Evolutionary conservation across 495 filamentous ascomycete genomes (phyloP).

Genomic region (Xylaria longipes): DNA sequence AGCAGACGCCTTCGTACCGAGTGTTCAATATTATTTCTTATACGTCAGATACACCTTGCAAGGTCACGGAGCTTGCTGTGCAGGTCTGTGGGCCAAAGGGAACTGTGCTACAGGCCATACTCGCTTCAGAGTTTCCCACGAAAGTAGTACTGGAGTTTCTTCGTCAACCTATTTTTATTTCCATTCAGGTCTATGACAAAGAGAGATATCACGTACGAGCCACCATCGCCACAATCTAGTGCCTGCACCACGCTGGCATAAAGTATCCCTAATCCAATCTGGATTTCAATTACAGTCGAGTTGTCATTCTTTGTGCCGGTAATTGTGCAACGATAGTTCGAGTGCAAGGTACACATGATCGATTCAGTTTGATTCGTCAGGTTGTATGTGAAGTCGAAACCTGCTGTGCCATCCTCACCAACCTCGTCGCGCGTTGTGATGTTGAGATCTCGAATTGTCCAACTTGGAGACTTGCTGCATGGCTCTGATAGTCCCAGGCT

Average conservation of each 20-base stretch:
- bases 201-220: constrained; percentile 1
- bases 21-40: too few species aligned
- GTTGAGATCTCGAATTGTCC: constrained; percentile 30
- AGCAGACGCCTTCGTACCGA: too few species aligned
- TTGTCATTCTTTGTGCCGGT: constrained; percentile 30
- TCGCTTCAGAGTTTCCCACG: constrained; percentile 11
- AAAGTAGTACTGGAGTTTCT: constrained; percentile 5
- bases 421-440: constrained; percentile 31
- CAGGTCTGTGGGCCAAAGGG: constrained; percentile 5
- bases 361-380: constrained; percentile 28
- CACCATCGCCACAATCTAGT: constrained; percentile 12
- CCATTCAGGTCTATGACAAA: neutral
- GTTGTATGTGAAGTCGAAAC: constrained; percentile 32
- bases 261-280: constrained; percentile 12
- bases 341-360: constrained; percentile 32
- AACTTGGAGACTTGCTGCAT: constrained; percentile 20
- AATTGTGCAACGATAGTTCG: constrained; percentile 35
- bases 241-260: constrained; percentile 13
- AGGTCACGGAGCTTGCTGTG: constrained; percentile 4
- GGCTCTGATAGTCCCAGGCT: constrained; percentile 3
- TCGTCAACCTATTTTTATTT: neutral
- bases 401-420: constrained; percentile 24
- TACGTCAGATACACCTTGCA: neutral
- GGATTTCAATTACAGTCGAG: constrained; percentile 19
- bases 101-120: neutral